phyloP scores from a whole-genome alignment of 139 green algal genomes.

The Haematococcus sp. region DNA sequence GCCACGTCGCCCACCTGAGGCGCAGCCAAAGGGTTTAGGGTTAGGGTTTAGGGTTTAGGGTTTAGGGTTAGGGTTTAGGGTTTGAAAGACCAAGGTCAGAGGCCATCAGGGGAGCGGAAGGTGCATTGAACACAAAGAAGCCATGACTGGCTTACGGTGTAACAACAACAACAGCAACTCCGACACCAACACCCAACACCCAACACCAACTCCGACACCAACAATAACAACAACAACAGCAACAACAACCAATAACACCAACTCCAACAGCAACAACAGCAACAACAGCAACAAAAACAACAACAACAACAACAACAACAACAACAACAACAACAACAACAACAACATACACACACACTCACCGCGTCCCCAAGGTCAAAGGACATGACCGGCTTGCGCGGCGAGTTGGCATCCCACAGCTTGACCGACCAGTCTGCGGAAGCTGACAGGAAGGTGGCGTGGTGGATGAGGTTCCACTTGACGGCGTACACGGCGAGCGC shows the following conservation, averaged over 20 bases:
- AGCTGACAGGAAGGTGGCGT: conserved; percentile 79
- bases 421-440: conserved; percentile 91
- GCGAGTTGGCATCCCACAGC: conserved; percentile 48
- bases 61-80: conserved; percentile 55
- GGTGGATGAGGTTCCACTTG: conserved; percentile 82
- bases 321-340: too few relatives aligned
- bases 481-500: conserved; percentile 73
- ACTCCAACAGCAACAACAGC: too few relatives aligned
- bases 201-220: too few relatives aligned
- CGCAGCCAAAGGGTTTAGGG: too few relatives aligned
- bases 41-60: conserved; percentile 41
- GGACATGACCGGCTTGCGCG: conserved; percentile 21
- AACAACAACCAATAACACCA: too few relatives aligned
- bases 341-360: neutral
- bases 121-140: neutral
- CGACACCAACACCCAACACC: too few relatives aligned
- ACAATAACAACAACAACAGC: too few relatives aligned
- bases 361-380: conserved; percentile 31
- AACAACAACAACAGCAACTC: too few relatives aligned
- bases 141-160: too few relatives aligned
- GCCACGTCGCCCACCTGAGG: conserved; percentile 78
- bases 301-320: too few relatives aligned
- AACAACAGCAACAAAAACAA: too few relatives aligned
- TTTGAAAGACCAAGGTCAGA: neutral
- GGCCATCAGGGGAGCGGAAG: neutral